phyloP scores from a whole-genome alignment of 345 rosid species.

The Psidium guajava region DNA sequence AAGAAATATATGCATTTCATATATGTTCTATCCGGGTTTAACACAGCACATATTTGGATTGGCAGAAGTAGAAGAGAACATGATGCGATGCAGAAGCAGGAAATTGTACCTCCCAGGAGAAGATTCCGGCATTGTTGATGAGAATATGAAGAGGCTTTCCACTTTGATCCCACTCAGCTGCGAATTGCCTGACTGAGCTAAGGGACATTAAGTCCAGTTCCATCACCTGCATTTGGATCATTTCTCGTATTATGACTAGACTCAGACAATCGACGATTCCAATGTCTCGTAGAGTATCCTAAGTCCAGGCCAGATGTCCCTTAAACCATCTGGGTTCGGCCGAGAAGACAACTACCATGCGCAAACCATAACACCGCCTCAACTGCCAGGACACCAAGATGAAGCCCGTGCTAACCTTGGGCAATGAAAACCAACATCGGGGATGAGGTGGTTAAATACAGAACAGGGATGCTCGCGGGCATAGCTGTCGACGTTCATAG shows the following conservation, averaged over 20 bases:
- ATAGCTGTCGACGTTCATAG: not conserved
- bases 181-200: not conserved
- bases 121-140: constrained; percentile 1
- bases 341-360: not conserved
- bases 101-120: not conserved
- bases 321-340: not conserved
- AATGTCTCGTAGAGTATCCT: not conserved
- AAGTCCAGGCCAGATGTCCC: not conserved
- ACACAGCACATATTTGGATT: not conserved
- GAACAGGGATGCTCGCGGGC: not conserved
- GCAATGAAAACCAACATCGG: not conserved
- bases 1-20: not conserved
- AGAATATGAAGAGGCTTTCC: not conserved
- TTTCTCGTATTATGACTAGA: not conserved
- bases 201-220: not conserved
- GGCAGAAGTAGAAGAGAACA: not conserved
- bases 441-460: not conserved
- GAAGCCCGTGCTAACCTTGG: not conserved
- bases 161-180: not conserved
- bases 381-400: not conserved
- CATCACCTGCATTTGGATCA: not conserved
- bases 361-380: not conserved
- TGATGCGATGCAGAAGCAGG: not conserved
- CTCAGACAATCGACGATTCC: not conserved
- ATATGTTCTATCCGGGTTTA: not conserved